These are phyloP conservation scores for Xerocomellus amylosporus DNA, from an alignment of 768 basidiomycete genomes.

Conservation along the genomic window DNA sequence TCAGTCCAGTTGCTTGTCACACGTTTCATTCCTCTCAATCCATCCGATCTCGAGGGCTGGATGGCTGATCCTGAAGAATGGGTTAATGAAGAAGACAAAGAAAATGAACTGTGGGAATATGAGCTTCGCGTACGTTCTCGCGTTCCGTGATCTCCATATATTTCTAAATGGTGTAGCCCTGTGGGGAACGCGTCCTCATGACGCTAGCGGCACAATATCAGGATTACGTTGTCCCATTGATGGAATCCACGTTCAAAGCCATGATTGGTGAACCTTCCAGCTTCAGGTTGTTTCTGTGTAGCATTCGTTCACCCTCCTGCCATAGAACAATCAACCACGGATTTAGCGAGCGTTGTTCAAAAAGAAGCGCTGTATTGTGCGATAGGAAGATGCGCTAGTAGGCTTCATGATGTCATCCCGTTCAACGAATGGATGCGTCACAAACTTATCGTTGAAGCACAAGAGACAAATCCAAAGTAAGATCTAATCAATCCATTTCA, in stretches of 20 bases:
- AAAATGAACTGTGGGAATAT: conserved; percentile 90
- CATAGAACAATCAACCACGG: conserved; percentile 45
- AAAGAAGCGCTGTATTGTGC: conserved; percentile 90
- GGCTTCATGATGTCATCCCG: conserved; percentile 59
- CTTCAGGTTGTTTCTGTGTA: background rate
- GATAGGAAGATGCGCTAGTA: conserved; percentile 74
- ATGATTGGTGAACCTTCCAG: conserved; percentile 47
- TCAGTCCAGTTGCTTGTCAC: conserved; percentile 76
- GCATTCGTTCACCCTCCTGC: background rate
- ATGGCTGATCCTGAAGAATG: conserved; percentile 91
- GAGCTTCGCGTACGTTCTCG: conserved; percentile 71
- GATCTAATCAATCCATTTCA: conserved; percentile 12
- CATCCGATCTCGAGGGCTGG: conserved; percentile 81
- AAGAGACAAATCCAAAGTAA: conserved; percentile 57
- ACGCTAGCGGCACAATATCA: conserved; percentile 70
- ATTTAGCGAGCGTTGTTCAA: conserved; percentile 62
- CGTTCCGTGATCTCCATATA: background rate
- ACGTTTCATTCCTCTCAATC: conserved; percentile 80
- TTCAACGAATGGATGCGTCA: conserved; percentile 69
- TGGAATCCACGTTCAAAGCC: conserved; percentile 57
- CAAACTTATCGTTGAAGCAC: conserved; percentile 58
- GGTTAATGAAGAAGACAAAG: conserved; percentile 86
- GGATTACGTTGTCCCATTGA: conserved; percentile 64
- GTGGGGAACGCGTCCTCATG: conserved; percentile 89
- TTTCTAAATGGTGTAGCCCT: conserved; percentile 54